These are phyloP conservation scores for Cutaneotrichosporon daszewskae DNA, from an alignment of 1,284 basidiomycete species.

Conservation along the genomic window DNA sequence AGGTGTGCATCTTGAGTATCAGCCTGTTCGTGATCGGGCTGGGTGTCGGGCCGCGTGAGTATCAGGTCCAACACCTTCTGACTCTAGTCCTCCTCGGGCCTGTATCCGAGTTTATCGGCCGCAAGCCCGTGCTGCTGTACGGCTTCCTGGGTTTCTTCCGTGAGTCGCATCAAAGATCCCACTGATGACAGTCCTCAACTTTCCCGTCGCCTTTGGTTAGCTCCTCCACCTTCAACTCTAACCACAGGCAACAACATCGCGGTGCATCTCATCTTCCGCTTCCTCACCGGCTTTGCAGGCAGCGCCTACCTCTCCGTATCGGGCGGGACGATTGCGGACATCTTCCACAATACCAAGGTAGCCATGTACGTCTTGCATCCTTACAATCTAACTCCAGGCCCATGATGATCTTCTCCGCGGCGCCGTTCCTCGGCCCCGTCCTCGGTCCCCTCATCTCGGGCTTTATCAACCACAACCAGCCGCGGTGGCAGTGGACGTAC, in stretches of 20 bases:
- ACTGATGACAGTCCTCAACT: too few species aligned
- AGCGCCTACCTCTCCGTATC: conserved; percentile 72
- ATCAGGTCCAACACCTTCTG: background rate
- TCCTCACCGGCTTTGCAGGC: conserved; percentile 61
- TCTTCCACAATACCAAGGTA: conserved; percentile 61
- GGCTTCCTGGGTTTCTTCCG: conserved; percentile 33
- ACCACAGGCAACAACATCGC: conserved; percentile 35
- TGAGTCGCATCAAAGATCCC: too few species aligned
- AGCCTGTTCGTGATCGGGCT: conserved; percentile 61
- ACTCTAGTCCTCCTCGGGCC: conserved; percentile 54
- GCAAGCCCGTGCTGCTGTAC: conserved; percentile 35
- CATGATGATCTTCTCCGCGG: conserved; percentile 67
- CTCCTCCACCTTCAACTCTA: background rate
- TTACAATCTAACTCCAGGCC: conserved; percentile 51
- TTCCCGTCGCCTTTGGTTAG: conserved; percentile 59
- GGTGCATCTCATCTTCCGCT: conserved; percentile 63
- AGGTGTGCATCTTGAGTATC: conserved; percentile 66
- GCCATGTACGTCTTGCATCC: conserved; percentile 55
- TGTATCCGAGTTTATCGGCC: conserved; percentile 56
- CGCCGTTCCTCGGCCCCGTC: conserved; percentile 69
- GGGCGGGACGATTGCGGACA: conserved; percentile 70
- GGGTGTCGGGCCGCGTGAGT: conserved; percentile 49
- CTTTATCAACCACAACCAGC: conserved; percentile 52
- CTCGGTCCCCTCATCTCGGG: conserved; percentile 54
- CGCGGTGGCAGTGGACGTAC: conserved; percentile 72